These are phyloP conservation scores for Plasmodium falciparum DNA, from an alignment of 169 alveolate species.

Conservation along the genomic window DNA sequence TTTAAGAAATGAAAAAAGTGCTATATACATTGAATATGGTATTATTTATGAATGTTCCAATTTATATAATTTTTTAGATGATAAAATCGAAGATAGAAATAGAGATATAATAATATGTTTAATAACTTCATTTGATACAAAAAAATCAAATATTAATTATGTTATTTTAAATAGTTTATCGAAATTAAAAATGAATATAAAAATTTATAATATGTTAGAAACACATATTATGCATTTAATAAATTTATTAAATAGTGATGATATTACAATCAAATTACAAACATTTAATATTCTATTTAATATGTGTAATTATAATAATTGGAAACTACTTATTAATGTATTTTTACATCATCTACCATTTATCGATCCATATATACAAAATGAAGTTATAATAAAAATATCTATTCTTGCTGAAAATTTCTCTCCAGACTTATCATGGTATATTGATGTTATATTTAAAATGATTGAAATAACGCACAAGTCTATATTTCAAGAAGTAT, in stretches of 20 bases:
- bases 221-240: slow-evolving; percentile 87
- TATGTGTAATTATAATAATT: slow-evolving; percentile 90
- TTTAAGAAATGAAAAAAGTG: slow-evolving; percentile 38
- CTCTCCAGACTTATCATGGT: slow-evolving; percentile 93
- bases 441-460: slow-evolving; percentile 93
- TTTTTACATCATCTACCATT: slow-evolving; percentile 90
- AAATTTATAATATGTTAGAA: slow-evolving; percentile 78
- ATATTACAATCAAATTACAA: slow-evolving; percentile 92
- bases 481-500: slow-evolving; percentile 90
- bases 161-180: slow-evolving; percentile 38
- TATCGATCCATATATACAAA: slow-evolving; percentile 93
- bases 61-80: slow-evolving; percentile 48
- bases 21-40: slow-evolving; percentile 59
- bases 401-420: slow-evolving; percentile 92
- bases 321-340: slow-evolving; percentile 92
- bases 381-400: slow-evolving; percentile 92
- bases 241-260: slow-evolving; percentile 88
- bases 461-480: slow-evolving; percentile 93
- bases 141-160: slow-evolving; percentile 72
- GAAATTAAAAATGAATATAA: slow-evolving; percentile 32
- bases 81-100: slow-evolving; percentile 46
- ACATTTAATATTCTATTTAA: slow-evolving; percentile 91
- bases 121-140: slow-evolving; percentile 51
- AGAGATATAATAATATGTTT: slow-evolving; percentile 59
- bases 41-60: slow-evolving; percentile 52